Percentiles rank a stretch among this genome's conserved stretches.
Conservation (phyloP, 2,329 filamentous ascomycete species). For the Cytospora leucostoma region DNA sequence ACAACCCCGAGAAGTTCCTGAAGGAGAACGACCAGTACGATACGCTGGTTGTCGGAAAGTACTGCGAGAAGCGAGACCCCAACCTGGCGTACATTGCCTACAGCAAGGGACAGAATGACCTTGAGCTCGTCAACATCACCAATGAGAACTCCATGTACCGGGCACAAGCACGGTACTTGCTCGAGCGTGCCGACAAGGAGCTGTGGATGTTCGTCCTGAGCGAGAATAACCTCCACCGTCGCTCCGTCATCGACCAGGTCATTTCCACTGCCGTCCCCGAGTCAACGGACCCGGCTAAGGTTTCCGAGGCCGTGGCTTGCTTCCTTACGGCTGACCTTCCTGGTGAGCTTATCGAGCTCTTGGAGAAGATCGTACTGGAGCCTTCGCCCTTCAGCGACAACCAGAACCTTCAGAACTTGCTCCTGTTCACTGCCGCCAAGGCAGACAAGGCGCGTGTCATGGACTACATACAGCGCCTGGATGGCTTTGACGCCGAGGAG, state of each 20-base stretch:
- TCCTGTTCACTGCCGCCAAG: conserved; percentile 95
- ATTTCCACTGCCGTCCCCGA: conserved; percentile 93
- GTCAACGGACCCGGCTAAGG: conserved; percentile 89
- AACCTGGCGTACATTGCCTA: conserved; percentile 95
- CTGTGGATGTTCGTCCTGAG: conserved; percentile 95
- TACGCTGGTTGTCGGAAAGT: conserved; percentile 88
- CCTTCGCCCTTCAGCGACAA: conserved; percentile 99
- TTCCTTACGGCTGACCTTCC: conserved; percentile 92
- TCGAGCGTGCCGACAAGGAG: conserved; percentile 86
- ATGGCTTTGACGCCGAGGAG: conserved; percentile 87
- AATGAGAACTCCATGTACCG: conserved; percentile 99
- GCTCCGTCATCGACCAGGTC: conserved; percentile 93
- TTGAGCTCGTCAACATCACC: conserved; percentile 95
- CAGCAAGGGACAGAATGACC: conserved; percentile 92
- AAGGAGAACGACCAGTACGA: conserved; percentile 98
- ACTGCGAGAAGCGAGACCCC: conserved; percentile 97
- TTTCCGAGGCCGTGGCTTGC: conserved; percentile 89
- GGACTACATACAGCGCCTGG: conserved; percentile 92
- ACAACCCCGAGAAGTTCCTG: conserved; percentile 95
- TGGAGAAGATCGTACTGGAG: conserved; percentile 99
- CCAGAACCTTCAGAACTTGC: conserved; percentile 89
- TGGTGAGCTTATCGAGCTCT: conserved; percentile 89
- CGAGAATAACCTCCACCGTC: conserved; percentile 92
- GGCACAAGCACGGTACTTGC: conserved; percentile 90
- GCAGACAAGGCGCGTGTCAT: conserved; percentile 93